These are phyloP conservation scores for Ambrosiella xylebori DNA, from an alignment of 2,329 filamentous ascomycete species.

Conservation along the genomic window DNA sequence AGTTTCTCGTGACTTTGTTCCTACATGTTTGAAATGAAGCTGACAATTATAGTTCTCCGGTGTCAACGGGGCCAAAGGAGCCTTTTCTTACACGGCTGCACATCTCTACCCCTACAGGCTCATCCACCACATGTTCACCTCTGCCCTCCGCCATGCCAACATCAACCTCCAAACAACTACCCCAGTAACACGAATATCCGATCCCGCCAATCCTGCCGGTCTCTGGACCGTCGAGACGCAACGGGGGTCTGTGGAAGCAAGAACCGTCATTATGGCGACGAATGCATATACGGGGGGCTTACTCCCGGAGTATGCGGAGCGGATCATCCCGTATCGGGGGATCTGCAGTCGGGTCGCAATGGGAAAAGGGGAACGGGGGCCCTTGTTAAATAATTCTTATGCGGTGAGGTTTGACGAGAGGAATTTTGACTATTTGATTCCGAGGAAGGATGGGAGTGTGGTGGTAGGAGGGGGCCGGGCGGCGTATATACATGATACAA, in stretches of 20 bases:
- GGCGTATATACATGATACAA: slow-evolving; percentile 19
- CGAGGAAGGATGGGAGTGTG: slow-evolving; percentile 13
- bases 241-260: slow-evolving; percentile 15
- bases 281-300: slow-evolving; percentile 17
- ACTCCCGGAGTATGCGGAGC: slow-evolving; percentile 14
- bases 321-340: slow-evolving; percentile 13
- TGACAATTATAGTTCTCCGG: slow-evolving; percentile 17
- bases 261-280: slow-evolving; percentile 16
- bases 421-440: slow-evolving; percentile 17
- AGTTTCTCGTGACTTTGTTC: not conserved
- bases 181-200: slow-evolving; percentile 11
- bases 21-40: not conserved
- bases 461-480: slow-evolving; percentile 15
- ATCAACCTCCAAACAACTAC: slow-evolving; percentile 17
- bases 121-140: slow-evolving; percentile 13
- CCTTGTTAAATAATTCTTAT: slow-evolving; percentile 11
- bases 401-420: slow-evolving; percentile 15
- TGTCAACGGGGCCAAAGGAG: slow-evolving; percentile 22
- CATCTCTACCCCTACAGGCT: slow-evolving; percentile 17
- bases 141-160: slow-evolving; percentile 4
- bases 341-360: slow-evolving; percentile 12
- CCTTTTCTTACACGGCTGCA: slow-evolving; percentile 18
- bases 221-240: slow-evolving; percentile 14
- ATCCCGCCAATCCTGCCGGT: not conserved
- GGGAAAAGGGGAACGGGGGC: not conserved